Evolutionary conservation across 2,329 filamentous ascomycete species (phyloP), one percentile per base, ranked within the genome.

Genomic region (Stagonosporopsis cucurbitacearum): DNA sequence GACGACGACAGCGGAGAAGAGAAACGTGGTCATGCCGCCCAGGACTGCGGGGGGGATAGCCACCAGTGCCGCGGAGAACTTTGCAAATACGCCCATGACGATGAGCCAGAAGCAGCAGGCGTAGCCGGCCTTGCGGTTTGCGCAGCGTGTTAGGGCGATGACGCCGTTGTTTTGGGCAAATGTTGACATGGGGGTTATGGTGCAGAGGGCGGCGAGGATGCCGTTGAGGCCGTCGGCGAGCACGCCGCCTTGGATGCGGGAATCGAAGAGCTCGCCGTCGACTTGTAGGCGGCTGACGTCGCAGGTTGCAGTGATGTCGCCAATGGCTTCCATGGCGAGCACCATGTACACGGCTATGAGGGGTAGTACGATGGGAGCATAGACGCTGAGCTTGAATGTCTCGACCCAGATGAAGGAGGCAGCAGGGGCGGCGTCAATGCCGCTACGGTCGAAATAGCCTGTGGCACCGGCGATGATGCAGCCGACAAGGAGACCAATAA

Each of bases 91-190:
- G 15, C 91, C 91, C 86, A 92, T 92, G 63, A 95, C 74, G 58
- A 95, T 76, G 11, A 95, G 82, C 79, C 92, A 92, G 67, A 89
- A 81, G 72, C 85, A 92, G 70, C 87, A 89, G 44, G 87, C 89
- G 72, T 92, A 92, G 4, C 91, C 91, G 5, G 90, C 91, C 42
- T 87, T 89, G 50, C 91, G 85, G 73, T 92, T 94, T 1, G 91
- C 91, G 72, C 90, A 94, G 15, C 90, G 84, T 0, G 91, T 95
- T 40, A 95, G 80, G 0, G 90, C 88, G 58, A 95, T 93, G 47
- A 94, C 89, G 32, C 90, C 90, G 71, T 94, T 93, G 78, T 94
- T 94, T 73, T 93, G 90, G 0, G 90, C 90, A 64, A 93, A 93
- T 0, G 87, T 89, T 1, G 86, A 88, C 85, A 93, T 90, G 26